Base-by-base conservation (phyloP, 768 basidiomycete species). In the Zangia roseola region DNA sequence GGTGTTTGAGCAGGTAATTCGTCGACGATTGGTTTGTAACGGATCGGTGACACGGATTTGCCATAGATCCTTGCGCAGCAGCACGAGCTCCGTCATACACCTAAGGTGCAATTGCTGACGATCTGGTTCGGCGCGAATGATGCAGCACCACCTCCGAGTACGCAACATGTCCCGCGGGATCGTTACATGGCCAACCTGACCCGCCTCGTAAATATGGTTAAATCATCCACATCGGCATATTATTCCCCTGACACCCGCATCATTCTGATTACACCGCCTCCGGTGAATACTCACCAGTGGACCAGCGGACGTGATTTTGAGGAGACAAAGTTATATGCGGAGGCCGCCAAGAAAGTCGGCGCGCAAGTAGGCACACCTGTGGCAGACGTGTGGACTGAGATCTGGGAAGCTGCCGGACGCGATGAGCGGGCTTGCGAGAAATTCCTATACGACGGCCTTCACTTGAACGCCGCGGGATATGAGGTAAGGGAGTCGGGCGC, bases 81-180 rank as follows among this genome's bases (percentile, higher is more conserved):
- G 54, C 58, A 73, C 6, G 75, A 77, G 47, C 75, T 71, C 45
- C 58, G 64, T 19, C 68, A 76, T 43, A 71, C 73, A 31, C 84
- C 87, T 8, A 80, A 75, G 38, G 75, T 93, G 30, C 81, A 80
- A 35, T 66, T 94, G n/a, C 73, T 94, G 50, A 81, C 81, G 6
- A 82, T 95, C 60, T 97, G 91, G 91, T 89, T 90, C 52, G 93
- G 93, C 40, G 84, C 85, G 14, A 97, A 97, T 69, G 94, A 97
- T 64, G 81, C 94, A 6, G 81, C 79, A 56, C 73, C 89, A 42
- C 65, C 70, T 24, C 79, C 78, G 0, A 82, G 77, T 17, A 68
- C 74, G 14, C 94, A 95, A 61, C 86, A 92, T 61, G 87, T 94
- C 37, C 86, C 91, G 4, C 69, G 89, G 23, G 67, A 73, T 17